Base-by-base conservation (phyloP, 371 early-diverging fungal genomes). In the Fennellomyces sp. region DNA sequence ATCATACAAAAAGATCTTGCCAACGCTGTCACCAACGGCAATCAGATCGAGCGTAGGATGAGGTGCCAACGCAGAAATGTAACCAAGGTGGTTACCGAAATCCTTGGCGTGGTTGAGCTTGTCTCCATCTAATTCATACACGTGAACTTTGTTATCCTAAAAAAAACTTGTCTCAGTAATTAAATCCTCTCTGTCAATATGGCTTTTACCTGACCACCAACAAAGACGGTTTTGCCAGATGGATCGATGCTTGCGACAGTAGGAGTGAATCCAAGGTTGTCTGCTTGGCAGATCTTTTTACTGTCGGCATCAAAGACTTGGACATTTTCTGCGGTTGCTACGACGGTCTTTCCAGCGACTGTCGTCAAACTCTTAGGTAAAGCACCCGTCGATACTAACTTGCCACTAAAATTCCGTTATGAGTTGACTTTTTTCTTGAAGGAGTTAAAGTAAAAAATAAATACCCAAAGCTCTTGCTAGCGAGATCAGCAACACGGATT, bases 1-100 rank as follows among this genome's bases (percentile, higher is more conserved):
- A 55, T 89, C 85, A 60, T 88, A 92, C 2, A 94, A 89, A 45
- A 84, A 68, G 31, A 98, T 90, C 63, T 89, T 92, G 47, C 97
- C 91, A 5, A 84, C 82, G 12, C 86, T 73, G 65, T 97, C 95
- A 28, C 92, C 97, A 0, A 86, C 88, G 5, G 97, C 97, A 42
- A 97, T 64, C 50, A 90, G 66, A 0, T 70, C 67, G 15, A 91
- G 81, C 19, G 82, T 72, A 12, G 94, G 93, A 35, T 91, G 90
- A 66, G 86, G 90, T 0, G 92, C 80, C 45, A 97, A 61, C 5
- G 88, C 78, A 0, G 95, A 91, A 65, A 95, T 85, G 6, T 86
- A 77, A 11, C 92, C 89, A 7, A 79, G 75, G 64, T 88, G 88
- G 35, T 67, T 64, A 47, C 72, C 68, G 17, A 88, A 52, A 15